Evolutionary conservation across 495 filamentous ascomycete species (phyloP).

Genomic region (Apodospora peruviana): DNA sequence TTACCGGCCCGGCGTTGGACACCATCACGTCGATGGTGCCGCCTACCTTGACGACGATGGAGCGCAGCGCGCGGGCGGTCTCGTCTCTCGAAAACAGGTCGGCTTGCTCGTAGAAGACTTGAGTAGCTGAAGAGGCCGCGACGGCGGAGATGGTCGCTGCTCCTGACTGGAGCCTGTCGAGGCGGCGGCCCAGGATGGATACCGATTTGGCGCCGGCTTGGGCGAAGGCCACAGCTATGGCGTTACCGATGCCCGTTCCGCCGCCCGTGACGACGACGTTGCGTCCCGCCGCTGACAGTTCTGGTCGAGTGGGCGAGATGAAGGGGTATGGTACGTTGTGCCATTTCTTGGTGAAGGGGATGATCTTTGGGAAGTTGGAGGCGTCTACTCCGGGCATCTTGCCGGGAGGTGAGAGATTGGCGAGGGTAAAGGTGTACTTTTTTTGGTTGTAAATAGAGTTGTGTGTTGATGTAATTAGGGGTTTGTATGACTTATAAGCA

Average conservation of each 20-base stretch:
- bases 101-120: slow-evolving; percentile 12
- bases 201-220: slow-evolving; percentile 26
- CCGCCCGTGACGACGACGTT: slow-evolving; percentile 43
- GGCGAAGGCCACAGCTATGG: slow-evolving; percentile 22
- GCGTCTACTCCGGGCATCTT: too few species aligned
- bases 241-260: slow-evolving; percentile 27
- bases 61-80: not conserved
- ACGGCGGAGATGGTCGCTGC: slow-evolving; percentile 7
- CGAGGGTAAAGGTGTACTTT: too few species aligned
- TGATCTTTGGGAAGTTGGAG: not conserved
- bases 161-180: not conserved
- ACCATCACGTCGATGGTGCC: slow-evolving; percentile 12
- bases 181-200: slow-evolving; percentile 19
- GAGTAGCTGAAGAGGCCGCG: not conserved
- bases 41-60: not conserved
- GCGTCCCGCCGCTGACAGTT: slow-evolving; percentile 33
- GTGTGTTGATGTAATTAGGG: too few species aligned
- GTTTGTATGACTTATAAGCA: too few species aligned
- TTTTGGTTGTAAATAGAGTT: too few species aligned
- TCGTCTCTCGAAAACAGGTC: slow-evolving; percentile 5
- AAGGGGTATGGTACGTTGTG: slow-evolving; percentile 36
- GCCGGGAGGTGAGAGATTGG: too few species aligned
- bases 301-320: slow-evolving; percentile 33
- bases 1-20: not conserved
- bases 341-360: slow-evolving; percentile 10